phyloP scores from a whole-genome alignment of 1,284 basidiomycete genomes.

The Xerocomus amazonicus region DNA sequence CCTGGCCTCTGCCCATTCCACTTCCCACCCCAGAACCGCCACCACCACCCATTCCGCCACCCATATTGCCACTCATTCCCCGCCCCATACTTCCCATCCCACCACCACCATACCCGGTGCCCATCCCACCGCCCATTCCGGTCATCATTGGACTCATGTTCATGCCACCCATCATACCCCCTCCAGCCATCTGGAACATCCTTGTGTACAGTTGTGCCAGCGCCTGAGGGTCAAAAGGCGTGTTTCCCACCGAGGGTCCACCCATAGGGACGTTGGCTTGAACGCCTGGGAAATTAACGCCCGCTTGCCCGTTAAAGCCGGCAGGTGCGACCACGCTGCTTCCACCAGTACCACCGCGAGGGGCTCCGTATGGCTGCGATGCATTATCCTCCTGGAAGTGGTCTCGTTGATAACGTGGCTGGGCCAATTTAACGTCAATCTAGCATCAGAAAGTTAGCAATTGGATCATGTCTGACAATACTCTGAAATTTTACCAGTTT shows the following conservation, averaged over 20 bases:
- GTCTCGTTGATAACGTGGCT: slow-evolving; percentile 80
- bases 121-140: slow-evolving; percentile 37
- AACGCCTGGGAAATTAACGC: slow-evolving; percentile 26
- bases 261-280: slow-evolving; percentile 22
- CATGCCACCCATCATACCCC: slow-evolving; percentile 42
- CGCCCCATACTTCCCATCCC: slow-evolving; percentile 37
- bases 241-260: slow-evolving; percentile 37
- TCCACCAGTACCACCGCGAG: slow-evolving; percentile 9
- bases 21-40: slow-evolving; percentile 38
- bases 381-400: slow-evolving; percentile 40
- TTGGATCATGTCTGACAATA: background rate
- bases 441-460: slow-evolving; percentile 32
- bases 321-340: slow-evolving; percentile 19
- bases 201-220: slow-evolving; percentile 77
- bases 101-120: slow-evolving; percentile 34
- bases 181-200: slow-evolving; percentile 75
- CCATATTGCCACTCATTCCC: slow-evolving; percentile 34
- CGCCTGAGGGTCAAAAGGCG: slow-evolving; percentile 77
- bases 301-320: slow-evolving; percentile 23
- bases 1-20: slow-evolving; percentile 39
- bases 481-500: slow-evolving; percentile 62
- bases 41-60: slow-evolving; percentile 33
- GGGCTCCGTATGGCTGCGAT: slow-evolving; percentile 34
- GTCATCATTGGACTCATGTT: slow-evolving; percentile 29
- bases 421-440: slow-evolving; percentile 95